phyloP scores from a whole-genome alignment of 352 stramenopile genomes.

The Phytophthora agathidicida region DNA sequence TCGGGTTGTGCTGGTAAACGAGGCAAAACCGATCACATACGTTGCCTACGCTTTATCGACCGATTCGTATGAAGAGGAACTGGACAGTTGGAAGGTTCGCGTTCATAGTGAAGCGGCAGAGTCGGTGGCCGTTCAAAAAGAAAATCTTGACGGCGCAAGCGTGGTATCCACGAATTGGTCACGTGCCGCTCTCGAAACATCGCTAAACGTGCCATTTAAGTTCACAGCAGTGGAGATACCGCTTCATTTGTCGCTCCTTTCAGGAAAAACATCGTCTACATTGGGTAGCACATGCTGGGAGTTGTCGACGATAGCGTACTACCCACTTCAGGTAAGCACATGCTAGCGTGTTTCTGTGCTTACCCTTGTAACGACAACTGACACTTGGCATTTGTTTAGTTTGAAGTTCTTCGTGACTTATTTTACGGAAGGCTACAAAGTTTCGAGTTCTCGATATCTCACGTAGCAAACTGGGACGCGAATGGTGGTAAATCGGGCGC shows the following conservation, averaged over 20 bases:
- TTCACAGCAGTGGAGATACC: constrained; percentile 60
- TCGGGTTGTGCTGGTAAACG: constrained; percentile 92
- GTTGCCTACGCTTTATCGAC: constrained; percentile 96
- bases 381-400: constrained; percentile 48
- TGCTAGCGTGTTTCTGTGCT: not conserved
- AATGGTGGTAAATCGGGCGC: constrained; percentile 97
- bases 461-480: constrained; percentile 90
- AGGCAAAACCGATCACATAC: constrained; percentile 93
- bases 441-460: constrained; percentile 86
- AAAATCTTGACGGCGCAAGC: constrained; percentile 18
- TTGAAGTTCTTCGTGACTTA: constrained; percentile 94
- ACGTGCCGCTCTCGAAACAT: constrained; percentile 58
- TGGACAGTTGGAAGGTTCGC: constrained; percentile 66
- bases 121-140: constrained; percentile 26
- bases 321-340: constrained; percentile 69
- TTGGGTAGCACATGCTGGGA: constrained; percentile 62
- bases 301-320: constrained; percentile 77
- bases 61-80: constrained; percentile 83
- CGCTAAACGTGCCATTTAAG: constrained; percentile 70
- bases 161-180: constrained; percentile 72
- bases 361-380: not conserved
- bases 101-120: constrained; percentile 56
- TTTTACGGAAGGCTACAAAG: constrained; percentile 70
- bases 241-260: constrained; percentile 64
- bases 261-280: constrained; percentile 36